Conservation (phyloP, 2,329 filamentous ascomycete genomes). For the Colletotrichum orbiculare region DNA sequence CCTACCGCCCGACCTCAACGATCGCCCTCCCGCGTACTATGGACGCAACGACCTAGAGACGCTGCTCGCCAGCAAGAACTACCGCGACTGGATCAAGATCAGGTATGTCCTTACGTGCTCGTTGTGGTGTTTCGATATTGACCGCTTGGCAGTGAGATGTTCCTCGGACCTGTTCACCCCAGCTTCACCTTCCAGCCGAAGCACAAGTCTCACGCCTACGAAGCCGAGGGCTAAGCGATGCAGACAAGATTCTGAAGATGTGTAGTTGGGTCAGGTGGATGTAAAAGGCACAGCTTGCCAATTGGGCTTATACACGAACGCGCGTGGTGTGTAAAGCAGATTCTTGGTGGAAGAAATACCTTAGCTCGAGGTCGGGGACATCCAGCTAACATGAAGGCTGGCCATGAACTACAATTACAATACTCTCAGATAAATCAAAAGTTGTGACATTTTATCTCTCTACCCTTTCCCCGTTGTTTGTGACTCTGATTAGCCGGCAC, state of each 20-base stretch:
- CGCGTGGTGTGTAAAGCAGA: no score
- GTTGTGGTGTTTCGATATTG: conserved; percentile 19
- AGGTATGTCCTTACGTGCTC: conserved; percentile 69
- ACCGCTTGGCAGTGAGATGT: conserved; percentile 82
- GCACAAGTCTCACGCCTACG: conserved; percentile 94
- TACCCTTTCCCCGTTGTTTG: no score
- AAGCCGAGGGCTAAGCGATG: conserved; percentile 71
- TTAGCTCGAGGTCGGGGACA: no score
- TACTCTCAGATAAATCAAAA: no score
- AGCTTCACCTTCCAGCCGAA: conserved; percentile 97
- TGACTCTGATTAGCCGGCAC: no score
- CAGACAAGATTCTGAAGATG: not conserved
- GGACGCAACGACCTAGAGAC: conserved; percentile 94
- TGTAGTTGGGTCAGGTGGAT: not conserved
- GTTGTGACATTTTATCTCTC: no score
- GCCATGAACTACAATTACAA: no score
- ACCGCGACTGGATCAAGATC: conserved; percentile 98
- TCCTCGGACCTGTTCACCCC: conserved; percentile 88
- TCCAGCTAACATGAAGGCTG: no score
- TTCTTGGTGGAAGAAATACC: no score
- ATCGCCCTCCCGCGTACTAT: conserved; percentile 84
- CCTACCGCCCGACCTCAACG: conserved; percentile 88
- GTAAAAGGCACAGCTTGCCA: not conserved
- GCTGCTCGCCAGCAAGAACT: conserved; percentile 89
- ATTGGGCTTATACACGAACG: no score